Conservation (phyloP, 352 stramenopile species). For the Phytophthora uliginosa region DNA sequence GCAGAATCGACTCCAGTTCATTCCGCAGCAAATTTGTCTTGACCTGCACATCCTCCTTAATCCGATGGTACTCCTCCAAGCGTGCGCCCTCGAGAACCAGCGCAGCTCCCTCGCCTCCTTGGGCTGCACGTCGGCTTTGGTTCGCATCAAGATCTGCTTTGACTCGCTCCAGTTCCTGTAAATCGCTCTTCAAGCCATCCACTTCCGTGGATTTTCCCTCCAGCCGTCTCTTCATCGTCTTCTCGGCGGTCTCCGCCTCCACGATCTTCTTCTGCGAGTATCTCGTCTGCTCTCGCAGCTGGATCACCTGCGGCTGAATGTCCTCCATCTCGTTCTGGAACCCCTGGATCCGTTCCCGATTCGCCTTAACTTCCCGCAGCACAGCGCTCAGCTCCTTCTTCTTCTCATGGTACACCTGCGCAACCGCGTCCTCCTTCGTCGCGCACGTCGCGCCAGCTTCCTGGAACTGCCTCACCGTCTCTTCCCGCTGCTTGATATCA, state of each 20-base stretch:
- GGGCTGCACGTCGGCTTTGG: constrained; percentile 35
- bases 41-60: constrained; percentile 78
- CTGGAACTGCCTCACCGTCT: constrained; percentile 67
- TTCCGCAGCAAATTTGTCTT: constrained; percentile 80
- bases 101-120: constrained; percentile 54
- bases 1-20: constrained; percentile 76
- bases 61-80: constrained; percentile 87
- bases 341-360: constrained; percentile 74
- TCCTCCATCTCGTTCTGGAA: constrained; percentile 90
- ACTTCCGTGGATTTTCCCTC: constrained; percentile 90
- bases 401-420: constrained; percentile 67
- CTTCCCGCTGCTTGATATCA: constrained; percentile 88
- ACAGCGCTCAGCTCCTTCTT: constrained; percentile 73
- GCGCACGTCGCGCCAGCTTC: constrained; percentile 49
- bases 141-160: constrained; percentile 67
- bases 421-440: constrained; percentile 62
- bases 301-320: constrained; percentile 78
- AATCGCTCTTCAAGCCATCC: constrained; percentile 76
- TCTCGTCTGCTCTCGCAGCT: constrained; percentile 93
- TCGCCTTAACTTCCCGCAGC: constrained; percentile 72
- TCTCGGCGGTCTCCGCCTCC: constrained; percentile 57
- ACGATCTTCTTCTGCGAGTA: constrained; percentile 76
- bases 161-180: constrained; percentile 71
- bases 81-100: constrained; percentile 72
- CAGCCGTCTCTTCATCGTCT: constrained; percentile 77